Percentiles rank a stretch among this genome's conserved stretches.
Conservation (phyloP, 2,329 filamentous ascomycete genomes). For the Acrocalymma vagum region DNA sequence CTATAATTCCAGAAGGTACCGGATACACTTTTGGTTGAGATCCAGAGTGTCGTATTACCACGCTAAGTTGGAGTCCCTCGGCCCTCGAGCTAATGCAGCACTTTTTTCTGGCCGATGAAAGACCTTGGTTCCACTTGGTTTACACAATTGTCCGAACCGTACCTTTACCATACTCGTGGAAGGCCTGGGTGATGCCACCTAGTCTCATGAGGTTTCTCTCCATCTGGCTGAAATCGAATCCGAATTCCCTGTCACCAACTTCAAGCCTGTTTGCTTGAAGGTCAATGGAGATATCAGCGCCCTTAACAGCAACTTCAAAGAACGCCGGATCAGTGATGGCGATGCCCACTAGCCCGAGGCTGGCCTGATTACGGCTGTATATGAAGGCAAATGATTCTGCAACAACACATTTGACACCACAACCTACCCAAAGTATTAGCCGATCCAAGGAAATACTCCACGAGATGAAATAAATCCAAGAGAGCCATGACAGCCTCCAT, state of each 20-base stretch:
- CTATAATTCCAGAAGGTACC: slow-evolving; percentile 27
- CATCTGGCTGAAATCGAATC: slow-evolving; percentile 50
- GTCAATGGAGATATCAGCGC: slow-evolving; percentile 49
- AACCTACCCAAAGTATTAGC: slow-evolving; percentile 6
- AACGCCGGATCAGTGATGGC: slow-evolving; percentile 50
- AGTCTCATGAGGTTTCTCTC: slow-evolving; percentile 49
- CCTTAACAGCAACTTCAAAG: slow-evolving; percentile 47
- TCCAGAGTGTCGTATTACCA: slow-evolving; percentile 4
- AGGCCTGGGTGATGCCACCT: slow-evolving; percentile 52
- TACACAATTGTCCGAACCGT: slow-evolving; percentile 14
- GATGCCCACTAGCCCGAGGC: slow-evolving; percentile 55
- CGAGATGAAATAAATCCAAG: slow-evolving; percentile 27
- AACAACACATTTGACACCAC: slow-evolving; percentile 52
- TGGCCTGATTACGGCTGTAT: slow-evolving; percentile 56
- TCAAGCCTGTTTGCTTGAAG: slow-evolving; percentile 16
- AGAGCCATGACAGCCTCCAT: slow-evolving; percentile 55
- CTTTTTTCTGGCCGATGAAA: slow-evolving; percentile 8
- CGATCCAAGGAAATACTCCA: slow-evolving; percentile 26
- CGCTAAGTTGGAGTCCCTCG: slow-evolving; percentile 1
- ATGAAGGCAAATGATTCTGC: slow-evolving; percentile 58
- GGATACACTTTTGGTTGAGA: slow-evolving; percentile 36
- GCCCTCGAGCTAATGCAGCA: neutral
- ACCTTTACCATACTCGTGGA: slow-evolving; percentile 44
- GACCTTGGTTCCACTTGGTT: slow-evolving; percentile 4
- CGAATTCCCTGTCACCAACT: slow-evolving; percentile 34